A percentile compares a stretch with the other conserved stretches of the same genome.
Conservation (phyloP, 179 eudicot genomes). For the Beta macrorhiza region DNA sequence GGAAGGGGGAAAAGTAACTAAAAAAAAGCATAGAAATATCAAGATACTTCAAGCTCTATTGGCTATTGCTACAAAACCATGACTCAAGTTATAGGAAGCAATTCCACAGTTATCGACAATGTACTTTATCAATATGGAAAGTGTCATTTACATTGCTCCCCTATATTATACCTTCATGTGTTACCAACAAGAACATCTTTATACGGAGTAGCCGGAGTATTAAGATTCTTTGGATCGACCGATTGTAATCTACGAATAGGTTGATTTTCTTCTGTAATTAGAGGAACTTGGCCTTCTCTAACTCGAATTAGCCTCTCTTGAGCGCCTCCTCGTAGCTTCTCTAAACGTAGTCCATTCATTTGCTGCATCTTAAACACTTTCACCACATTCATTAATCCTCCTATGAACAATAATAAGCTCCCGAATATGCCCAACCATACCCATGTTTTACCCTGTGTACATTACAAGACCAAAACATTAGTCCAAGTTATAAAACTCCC, state of each 20-base stretch:
- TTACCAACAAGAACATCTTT: slow-evolving; percentile 68
- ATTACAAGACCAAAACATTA: background rate
- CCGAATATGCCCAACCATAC: slow-evolving; percentile 68
- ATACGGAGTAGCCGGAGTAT: slow-evolving; percentile 44
- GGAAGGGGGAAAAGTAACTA: no score
- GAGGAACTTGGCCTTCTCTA: slow-evolving; percentile 60
- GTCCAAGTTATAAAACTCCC: background rate
- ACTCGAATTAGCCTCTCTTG: slow-evolving; percentile 54
- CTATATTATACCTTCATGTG: slow-evolving; percentile 1
- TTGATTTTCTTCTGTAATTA: slow-evolving; percentile 35
- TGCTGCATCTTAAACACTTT: slow-evolving; percentile 91
- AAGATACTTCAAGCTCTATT: background rate
- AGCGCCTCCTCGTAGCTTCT: slow-evolving; percentile 81
- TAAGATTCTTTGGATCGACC: slow-evolving; percentile 18
- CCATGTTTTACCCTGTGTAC: slow-evolving; percentile 50
- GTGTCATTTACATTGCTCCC: background rate
- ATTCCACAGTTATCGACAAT: background rate
- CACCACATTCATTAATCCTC: slow-evolving; percentile 69
- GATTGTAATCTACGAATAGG: slow-evolving; percentile 30
- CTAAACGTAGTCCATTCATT: slow-evolving; percentile 52
- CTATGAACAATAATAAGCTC: slow-evolving; percentile 59
- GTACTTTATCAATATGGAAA: background rate
- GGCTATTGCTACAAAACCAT: background rate
- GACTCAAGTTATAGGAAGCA: background rate
- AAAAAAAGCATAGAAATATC: no score